These are phyloP conservation scores for Mytilinidion resinicola DNA, from an alignment of 495 filamentous ascomycete genomes.

Conservation along the genomic window DNA sequence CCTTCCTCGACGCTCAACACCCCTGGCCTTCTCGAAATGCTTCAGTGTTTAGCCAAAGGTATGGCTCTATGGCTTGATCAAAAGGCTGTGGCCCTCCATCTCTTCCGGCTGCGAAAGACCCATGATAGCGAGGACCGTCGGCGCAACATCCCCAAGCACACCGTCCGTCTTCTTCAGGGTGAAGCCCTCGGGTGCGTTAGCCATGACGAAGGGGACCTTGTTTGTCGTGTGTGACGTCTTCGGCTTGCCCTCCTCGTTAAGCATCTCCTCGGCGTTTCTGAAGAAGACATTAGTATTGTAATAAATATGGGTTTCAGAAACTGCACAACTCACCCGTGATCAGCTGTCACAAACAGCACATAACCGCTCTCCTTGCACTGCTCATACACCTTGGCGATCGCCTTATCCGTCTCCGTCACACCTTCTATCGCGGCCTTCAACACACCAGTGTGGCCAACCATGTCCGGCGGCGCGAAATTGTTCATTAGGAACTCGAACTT, in stretches of 20 bases:
- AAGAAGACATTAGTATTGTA: not conserved
- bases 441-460: constrained; percentile 98
- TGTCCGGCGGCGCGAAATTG: constrained; percentile 98
- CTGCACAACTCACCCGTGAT: constrained; percentile 65
- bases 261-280: constrained; percentile 97
- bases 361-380: constrained; percentile 89
- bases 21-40: not conserved
- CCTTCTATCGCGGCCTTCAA: constrained; percentile 92
- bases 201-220: constrained; percentile 96
- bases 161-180: constrained; percentile 77
- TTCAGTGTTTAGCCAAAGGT: not conserved
- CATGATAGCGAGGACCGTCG: constrained; percentile 85
- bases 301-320: not conserved
- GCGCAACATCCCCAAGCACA: constrained; percentile 93
- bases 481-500: constrained; percentile 97
- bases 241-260: constrained; percentile 86
- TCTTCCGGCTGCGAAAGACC: constrained; percentile 81
- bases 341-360: constrained; percentile 85
- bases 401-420: constrained; percentile 79
- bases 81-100: constrained; percentile 80
- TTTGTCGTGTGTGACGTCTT: constrained; percentile 98
- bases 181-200: constrained; percentile 87
- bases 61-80: constrained; percentile 51
- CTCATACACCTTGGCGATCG: constrained; percentile 86
- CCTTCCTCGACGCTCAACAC: not conserved